Conservation (phyloP, 202 grass and related monocot genomes). For the Alloteropsis angusta region DNA sequence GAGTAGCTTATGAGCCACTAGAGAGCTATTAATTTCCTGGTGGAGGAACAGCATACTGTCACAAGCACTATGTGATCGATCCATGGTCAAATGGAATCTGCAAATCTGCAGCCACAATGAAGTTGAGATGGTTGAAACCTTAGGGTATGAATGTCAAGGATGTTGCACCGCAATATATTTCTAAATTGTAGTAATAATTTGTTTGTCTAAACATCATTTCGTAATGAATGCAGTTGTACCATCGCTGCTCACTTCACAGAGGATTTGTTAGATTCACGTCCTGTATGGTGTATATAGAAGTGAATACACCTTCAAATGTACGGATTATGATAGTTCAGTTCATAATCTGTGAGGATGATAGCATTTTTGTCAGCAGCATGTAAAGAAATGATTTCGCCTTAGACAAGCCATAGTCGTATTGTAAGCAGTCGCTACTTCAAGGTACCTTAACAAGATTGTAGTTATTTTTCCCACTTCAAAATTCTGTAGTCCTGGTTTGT, state of each 20-base stretch:
- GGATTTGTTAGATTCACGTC: background rate
- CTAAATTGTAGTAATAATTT: background rate
- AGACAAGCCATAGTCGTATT: constrained; percentile 19
- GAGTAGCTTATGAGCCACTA: constrained; percentile 31
- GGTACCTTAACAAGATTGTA: background rate
- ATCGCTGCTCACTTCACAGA: background rate
- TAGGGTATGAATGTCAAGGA: constrained; percentile 1
- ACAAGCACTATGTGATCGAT: constrained; percentile 1
- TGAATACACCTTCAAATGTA: constrained; percentile 19
- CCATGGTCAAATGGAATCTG: background rate
- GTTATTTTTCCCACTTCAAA: background rate
- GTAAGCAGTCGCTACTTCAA: background rate
- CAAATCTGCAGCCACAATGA: background rate
- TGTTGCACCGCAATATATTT: constrained; percentile 4
- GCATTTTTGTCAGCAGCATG: constrained; percentile 2
- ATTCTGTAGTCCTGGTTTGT: background rate
- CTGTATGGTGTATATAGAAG: constrained; percentile 24
- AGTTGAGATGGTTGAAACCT: background rate
- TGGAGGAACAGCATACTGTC: background rate
- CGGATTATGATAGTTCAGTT: constrained; percentile 9
- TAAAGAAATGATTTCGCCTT: constrained; percentile 18
- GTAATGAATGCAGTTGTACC: constrained; percentile 1
- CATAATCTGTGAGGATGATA: background rate
- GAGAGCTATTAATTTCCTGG: background rate
- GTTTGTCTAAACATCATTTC: constrained; percentile 7